phyloP scores from a whole-genome alignment of 2,329 filamentous ascomycete species.

The Thielaviopsis ethacetica region DNA sequence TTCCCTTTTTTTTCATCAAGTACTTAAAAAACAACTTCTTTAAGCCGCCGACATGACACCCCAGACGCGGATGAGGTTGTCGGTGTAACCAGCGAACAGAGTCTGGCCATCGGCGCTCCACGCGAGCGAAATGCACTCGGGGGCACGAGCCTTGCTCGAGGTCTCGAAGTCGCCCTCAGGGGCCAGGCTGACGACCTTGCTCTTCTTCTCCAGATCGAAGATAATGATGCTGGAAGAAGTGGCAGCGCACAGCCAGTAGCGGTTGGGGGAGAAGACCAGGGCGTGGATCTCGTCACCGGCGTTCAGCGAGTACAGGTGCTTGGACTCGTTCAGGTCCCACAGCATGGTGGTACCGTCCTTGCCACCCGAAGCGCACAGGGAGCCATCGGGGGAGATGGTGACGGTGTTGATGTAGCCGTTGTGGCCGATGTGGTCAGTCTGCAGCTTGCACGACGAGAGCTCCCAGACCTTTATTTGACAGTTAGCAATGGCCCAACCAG shows the following conservation, averaged over 20 bases:
- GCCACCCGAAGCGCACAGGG: constrained; percentile 95
- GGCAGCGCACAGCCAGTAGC: constrained; percentile 99
- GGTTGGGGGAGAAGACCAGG: constrained; percentile 99
- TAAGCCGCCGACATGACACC: constrained; percentile 93
- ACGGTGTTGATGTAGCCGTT: constrained; percentile 99
- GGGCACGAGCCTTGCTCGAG: constrained; percentile 93
- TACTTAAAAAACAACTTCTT: constrained; percentile 16
- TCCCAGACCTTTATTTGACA: constrained; percentile 75
- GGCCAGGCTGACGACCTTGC: constrained; percentile 99
- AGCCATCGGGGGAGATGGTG: constrained; percentile 98
- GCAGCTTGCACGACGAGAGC: constrained; percentile 96
- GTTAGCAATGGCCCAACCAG: constrained; percentile 1
- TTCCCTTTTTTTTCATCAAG: constrained; percentile 14
- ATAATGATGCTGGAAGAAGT: constrained; percentile 98
- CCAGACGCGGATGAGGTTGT: constrained; percentile 98
- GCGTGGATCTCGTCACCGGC: constrained; percentile 99
- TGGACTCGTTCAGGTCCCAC: constrained; percentile 99
- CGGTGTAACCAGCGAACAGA: constrained; percentile 98
- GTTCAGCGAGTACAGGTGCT: constrained; percentile 99
- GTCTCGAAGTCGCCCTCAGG: constrained; percentile 89
- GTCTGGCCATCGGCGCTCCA: constrained; percentile 99
- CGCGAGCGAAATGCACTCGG: constrained; percentile 92
- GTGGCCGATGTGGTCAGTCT: constrained; percentile 99
- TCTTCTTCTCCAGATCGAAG: constrained; percentile 99
- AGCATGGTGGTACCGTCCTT: constrained; percentile 99